Evolutionary conservation across 495 filamentous ascomycete genomes (phyloP).

Genomic region (Tetracladium marchalianum): DNA sequence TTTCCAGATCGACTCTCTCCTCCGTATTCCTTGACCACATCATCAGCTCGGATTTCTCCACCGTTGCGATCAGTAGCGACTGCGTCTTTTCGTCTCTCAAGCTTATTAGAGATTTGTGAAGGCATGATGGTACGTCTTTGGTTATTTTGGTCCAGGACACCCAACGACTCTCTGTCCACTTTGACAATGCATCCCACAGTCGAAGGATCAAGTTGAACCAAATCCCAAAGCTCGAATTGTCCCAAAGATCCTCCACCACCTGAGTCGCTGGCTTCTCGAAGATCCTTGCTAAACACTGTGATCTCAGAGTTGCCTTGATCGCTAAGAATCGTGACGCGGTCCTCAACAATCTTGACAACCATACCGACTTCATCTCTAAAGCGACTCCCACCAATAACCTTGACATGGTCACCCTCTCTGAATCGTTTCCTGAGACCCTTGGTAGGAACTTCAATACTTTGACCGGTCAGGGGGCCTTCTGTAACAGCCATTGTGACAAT

Average conservation of each 20-base stretch:
- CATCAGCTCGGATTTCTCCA: constrained; percentile 82
- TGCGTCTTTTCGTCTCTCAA: constrained; percentile 66
- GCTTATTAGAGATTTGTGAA: constrained; percentile 81
- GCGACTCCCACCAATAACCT: constrained; percentile 91
- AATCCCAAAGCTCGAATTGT: constrained; percentile 82
- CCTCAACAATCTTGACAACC: constrained; percentile 85
- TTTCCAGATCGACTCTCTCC: constrained; percentile 79
- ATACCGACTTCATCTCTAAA: constrained; percentile 92
- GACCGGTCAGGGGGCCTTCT: constrained; percentile 71
- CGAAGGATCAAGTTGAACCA: constrained; percentile 86
- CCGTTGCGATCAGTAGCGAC: constrained; percentile 91
- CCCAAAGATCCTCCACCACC: constrained; percentile 69
- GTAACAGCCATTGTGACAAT: constrained; percentile 87
- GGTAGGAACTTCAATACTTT: constrained; percentile 83
- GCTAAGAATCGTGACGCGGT: constrained; percentile 82
- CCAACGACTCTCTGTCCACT: constrained; percentile 85
- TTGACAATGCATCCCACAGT: constrained; percentile 92
- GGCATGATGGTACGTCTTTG: constrained; percentile 73
- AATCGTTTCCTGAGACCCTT: constrained; percentile 92
- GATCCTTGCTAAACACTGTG: constrained; percentile 95
- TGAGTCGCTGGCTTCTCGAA: constrained; percentile 84
- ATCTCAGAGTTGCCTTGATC: constrained; percentile 89
- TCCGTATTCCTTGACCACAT: constrained; percentile 81
- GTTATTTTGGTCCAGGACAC: constrained; percentile 83
- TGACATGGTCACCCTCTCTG: constrained; percentile 91